Percentiles rank a stretch among this genome's conserved stretches.
Evolutionary conservation across 495 filamentous ascomycete genomes (phyloP).

Genomic region (Pseudevernia furfuracea): DNA sequence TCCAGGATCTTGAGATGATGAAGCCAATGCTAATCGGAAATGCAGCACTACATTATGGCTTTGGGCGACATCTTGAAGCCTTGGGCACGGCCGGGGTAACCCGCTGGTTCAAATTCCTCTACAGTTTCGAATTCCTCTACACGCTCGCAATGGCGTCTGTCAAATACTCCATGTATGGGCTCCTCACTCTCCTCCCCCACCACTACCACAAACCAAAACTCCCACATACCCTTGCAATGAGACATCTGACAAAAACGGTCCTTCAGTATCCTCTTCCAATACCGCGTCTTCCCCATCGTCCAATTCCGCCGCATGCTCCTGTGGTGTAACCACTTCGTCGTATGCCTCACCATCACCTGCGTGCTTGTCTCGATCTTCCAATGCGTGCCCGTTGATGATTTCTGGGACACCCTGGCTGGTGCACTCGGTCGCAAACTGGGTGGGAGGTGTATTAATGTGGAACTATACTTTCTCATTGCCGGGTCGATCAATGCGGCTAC

Average conservation of each 20-base stretch:
- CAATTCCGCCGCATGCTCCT: conserved; percentile 21
- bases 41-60: conserved; percentile 2
- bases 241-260: background rate
- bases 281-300: conserved; percentile 23
- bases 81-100: background rate
- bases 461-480: conserved; percentile 13
- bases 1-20: background rate
- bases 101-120: conserved; percentile 18
- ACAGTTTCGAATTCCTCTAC: conserved; percentile 21
- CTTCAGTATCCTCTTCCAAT: conserved; percentile 18
- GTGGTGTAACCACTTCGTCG: conserved; percentile 7
- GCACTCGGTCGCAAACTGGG: background rate
- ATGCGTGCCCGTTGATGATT: conserved; percentile 17
- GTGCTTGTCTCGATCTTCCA: conserved; percentile 14
- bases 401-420: conserved; percentile 21
- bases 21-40: background rate
- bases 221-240: too few species aligned
- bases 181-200: too few species aligned
- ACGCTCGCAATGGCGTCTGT: conserved; percentile 12
- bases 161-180: conserved; percentile 21
- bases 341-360: conserved; percentile 5
- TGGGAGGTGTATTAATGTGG: conserved; percentile 15
- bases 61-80: background rate
- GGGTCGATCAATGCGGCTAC: conserved; percentile 18
- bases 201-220: background rate